Base-by-base conservation (phyloP, 768 basidiomycete genomes). In the Termitomyces sp. region DNA sequence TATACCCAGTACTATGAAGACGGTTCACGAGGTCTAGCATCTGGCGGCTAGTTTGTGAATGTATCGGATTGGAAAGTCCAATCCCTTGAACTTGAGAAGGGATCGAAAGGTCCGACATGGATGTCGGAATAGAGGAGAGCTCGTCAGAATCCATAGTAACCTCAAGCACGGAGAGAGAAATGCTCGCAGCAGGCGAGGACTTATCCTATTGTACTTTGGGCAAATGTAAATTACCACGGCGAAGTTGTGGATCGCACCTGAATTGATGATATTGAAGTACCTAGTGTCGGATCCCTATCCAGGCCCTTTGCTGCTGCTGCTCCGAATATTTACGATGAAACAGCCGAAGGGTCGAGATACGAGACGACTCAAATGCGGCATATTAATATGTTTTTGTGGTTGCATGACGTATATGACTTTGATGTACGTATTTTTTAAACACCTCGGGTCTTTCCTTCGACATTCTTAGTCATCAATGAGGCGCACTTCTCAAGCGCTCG, bases 11-110 rank as follows among this genome's bases (percentile, higher is more conserved):
- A 41, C 67, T 78, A 10, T 81, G 81, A 0, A 87, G 66, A 0
- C 76, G 76, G 52, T 85, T 84, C 3, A 84, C 70, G 0, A 82
- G 63, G 50, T 85, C 83, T 0, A 86, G 70, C 75, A 84, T 78
- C 5, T 66, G 68, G 1, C 78, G 74, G 4, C 83, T 74, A 2
- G 63, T 71, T 4, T 70, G 67, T 0, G 75, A 66, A 16, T 73
- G 65, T 1, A 61, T 56, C 0, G 77, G 71, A 57, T 78, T 73
- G 0, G 80, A 79, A 0, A 86, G 71, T 1, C 85, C 85, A 0
- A 85, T 70, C 3, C 83, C 84, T 3, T 84, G 74, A 5, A 69
- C 74, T 48, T 28, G 41, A 7, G 54, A 3, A 8, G n/a, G n/a
- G n/a, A n/a, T 38, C 20, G 13, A 14, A 8, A 35, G 5, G 26